Evolutionary conservation across 805 yeast species (phyloP).

Genomic region (Hanseniaspora thailandica): DNA sequence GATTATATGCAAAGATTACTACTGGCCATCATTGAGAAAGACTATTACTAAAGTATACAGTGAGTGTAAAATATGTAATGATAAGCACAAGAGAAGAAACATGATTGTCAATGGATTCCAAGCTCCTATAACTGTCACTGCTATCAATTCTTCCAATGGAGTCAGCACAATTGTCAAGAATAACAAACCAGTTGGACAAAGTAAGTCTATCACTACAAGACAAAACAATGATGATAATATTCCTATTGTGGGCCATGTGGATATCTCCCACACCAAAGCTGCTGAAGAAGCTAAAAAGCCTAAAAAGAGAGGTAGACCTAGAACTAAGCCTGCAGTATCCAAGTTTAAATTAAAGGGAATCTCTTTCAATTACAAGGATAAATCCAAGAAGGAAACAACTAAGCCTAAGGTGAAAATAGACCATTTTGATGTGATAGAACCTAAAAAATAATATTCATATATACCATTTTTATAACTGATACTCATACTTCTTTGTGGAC

Average conservation of each 20-base stretch:
- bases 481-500: not conserved
- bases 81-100: conserved; percentile 28
- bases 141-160: not conserved
- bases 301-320: conserved; percentile 13
- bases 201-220: not conserved
- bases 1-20: conserved; percentile 63
- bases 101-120: conserved; percentile 16
- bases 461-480: too few species aligned
- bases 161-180: not conserved
- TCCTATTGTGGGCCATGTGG: not conserved
- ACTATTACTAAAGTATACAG: conserved; percentile 72
- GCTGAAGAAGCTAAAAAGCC: not conserved
- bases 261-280: not conserved
- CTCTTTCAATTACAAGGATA: conserved; percentile 7
- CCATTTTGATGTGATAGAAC: not conserved
- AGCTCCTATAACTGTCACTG: conserved; percentile 6
- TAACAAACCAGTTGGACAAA: not conserved
- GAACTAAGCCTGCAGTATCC: not conserved
- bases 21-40: conserved; percentile 84
- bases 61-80: conserved; percentile 61
- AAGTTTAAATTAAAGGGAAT: conserved; percentile 4
- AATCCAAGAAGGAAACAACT: conserved; percentile 1
- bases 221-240: not conserved
- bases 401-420: conserved; percentile 7
- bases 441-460: not conserved